Conservation (phyloP, 129 eudicot species). For the Flaveria bidentis region DNA sequence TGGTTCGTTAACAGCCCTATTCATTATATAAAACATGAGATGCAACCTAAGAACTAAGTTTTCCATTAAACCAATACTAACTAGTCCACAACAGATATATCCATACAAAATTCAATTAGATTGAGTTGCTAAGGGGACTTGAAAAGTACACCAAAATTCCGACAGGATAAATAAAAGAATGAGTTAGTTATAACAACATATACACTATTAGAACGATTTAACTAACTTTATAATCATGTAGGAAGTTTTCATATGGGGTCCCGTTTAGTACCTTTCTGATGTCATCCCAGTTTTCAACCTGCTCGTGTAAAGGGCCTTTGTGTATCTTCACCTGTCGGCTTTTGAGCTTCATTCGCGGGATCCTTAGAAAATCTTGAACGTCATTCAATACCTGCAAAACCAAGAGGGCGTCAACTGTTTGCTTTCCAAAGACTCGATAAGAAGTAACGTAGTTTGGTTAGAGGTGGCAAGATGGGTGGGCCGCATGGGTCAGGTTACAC, state of each 20-base stretch:
- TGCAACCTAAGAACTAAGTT: constrained; percentile 5
- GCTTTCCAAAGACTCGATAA: background rate
- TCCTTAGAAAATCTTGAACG: constrained; percentile 82
- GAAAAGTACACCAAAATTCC: constrained; percentile 51
- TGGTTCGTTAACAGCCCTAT: background rate
- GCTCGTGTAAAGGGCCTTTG: constrained; percentile 70
- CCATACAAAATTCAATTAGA: constrained; percentile 26
- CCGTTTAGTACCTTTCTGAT: constrained; percentile 64
- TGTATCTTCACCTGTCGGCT: constrained; percentile 96
- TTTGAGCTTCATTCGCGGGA: constrained; percentile 59
- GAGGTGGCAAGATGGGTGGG: background rate
- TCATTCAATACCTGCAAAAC: constrained; percentile 58
- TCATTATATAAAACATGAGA: background rate
- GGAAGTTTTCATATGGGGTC: constrained; percentile 67
- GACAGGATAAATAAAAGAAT: constrained; percentile 47
- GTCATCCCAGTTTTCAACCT: constrained; percentile 84
- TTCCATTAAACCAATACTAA: constrained; percentile 12
- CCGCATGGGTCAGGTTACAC: background rate
- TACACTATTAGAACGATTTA: constrained; percentile 31
- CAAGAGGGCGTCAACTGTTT: background rate
- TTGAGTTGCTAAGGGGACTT: constrained; percentile 18
- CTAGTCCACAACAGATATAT: constrained; percentile 20
- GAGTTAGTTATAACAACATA: constrained; percentile 34
- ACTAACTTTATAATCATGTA: constrained; percentile 51
- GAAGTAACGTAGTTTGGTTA: background rate